phyloP scores from a whole-genome alignment of 192 early-diverging fungal genomes.

The Umbelopsis ramanniana region DNA sequence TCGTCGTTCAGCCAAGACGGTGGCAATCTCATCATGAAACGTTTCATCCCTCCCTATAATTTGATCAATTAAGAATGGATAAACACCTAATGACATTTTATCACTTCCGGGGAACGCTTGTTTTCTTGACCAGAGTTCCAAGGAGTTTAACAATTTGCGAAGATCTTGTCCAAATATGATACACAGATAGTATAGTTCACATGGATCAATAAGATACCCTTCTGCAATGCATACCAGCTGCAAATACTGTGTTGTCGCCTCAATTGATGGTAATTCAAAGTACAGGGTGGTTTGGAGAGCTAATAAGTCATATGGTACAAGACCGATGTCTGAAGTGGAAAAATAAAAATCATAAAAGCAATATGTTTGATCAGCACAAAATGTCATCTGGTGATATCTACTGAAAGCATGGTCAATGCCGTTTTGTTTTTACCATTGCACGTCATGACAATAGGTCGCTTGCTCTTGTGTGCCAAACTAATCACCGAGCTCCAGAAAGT shows the following conservation, averaged over 20 bases:
- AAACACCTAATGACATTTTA: not conserved
- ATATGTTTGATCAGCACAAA: not conserved
- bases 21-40: not conserved
- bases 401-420: not conserved
- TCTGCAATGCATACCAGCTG: slow-evolving; percentile 30
- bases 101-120: not conserved
- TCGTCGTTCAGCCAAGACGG: not conserved
- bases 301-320: slow-evolving; percentile 28
- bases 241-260: slow-evolving; percentile 21
- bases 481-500: slow-evolving; percentile 77
- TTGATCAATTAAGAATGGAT: not conserved
- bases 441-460: slow-evolving; percentile 82
- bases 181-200: slow-evolving; percentile 23
- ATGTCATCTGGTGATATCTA: not conserved
- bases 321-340: slow-evolving; percentile 12
- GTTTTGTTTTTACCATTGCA: slow-evolving; percentile 62
- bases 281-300: slow-evolving; percentile 8
- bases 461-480: slow-evolving; percentile 69
- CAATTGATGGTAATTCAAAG: slow-evolving; percentile 11
- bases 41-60: slow-evolving; percentile 7
- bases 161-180: slow-evolving; percentile 21
- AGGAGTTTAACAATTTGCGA: slow-evolving; percentile 26
- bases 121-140: slow-evolving; percentile 28
- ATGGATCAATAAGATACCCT: slow-evolving; percentile 19
- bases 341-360: not conserved